Conservation (phyloP, 768 basidiomycete genomes). For the Lactifluus echinatus region DNA sequence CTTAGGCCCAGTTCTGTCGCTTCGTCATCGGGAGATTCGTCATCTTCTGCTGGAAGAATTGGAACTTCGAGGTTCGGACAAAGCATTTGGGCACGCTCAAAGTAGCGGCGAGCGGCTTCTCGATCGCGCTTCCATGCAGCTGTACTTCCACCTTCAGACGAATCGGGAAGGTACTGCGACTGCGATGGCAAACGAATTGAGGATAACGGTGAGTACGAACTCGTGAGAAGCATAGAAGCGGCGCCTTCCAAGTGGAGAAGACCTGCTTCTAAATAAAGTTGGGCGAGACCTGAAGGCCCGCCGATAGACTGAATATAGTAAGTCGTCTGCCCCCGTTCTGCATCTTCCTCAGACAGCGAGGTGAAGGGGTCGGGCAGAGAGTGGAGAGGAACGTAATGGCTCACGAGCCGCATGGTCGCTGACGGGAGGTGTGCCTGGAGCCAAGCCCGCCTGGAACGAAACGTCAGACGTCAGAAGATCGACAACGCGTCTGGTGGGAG, state of each 20-base stretch:
- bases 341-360: slow-evolving; percentile 30
- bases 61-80: slow-evolving; percentile 64
- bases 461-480: not conserved
- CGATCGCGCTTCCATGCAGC: slow-evolving; percentile 72
- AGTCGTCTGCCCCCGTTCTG: slow-evolving; percentile 39
- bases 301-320: slow-evolving; percentile 66
- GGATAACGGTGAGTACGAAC: slow-evolving; percentile 68
- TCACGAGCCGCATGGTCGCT: slow-evolving; percentile 68
- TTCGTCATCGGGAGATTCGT: slow-evolving; percentile 24
- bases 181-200: slow-evolving; percentile 59
- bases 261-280: slow-evolving; percentile 71
- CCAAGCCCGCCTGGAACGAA: slow-evolving; percentile 60
- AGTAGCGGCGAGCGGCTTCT: slow-evolving; percentile 59
- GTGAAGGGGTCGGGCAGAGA: slow-evolving; percentile 24
- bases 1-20: slow-evolving; percentile 37
- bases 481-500: not conserved
- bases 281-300: slow-evolving; percentile 56
- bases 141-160: slow-evolving; percentile 38
- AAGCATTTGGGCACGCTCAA: slow-evolving; percentile 57
- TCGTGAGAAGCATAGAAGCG: slow-evolving; percentile 58
- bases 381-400: slow-evolving; percentile 59
- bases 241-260: slow-evolving; percentile 76
- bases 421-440: slow-evolving; percentile 67
- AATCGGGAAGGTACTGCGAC: slow-evolving; percentile 5
- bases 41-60: slow-evolving; percentile 42